Conservation (phyloP, 176 grass and related monocot species). For the Juncus effusus region DNA sequence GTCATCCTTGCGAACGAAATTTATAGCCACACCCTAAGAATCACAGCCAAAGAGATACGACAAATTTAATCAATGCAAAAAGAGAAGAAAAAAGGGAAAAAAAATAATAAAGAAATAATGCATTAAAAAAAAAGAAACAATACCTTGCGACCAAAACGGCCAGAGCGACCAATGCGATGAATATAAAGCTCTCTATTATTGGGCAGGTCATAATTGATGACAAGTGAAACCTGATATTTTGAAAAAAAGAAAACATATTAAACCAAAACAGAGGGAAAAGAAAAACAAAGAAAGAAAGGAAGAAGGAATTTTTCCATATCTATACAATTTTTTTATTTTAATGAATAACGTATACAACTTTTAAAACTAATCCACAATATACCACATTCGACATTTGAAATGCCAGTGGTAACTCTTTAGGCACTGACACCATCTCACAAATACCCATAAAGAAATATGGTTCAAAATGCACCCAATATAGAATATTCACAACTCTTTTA, state of each 20-base stretch:
- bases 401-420: too few relatives aligned
- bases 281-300: too few relatives aligned
- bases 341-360: too few relatives aligned
- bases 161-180: constrained; percentile 91
- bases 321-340: too few relatives aligned
- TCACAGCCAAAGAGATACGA: not conserved
- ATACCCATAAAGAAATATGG: too few relatives aligned
- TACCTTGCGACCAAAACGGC: constrained; percentile 98
- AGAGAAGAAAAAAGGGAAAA: not conserved
- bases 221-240: constrained; percentile 75
- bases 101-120: not conserved
- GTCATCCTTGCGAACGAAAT: constrained; percentile 94
- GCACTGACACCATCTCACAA: too few relatives aligned
- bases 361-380: too few relatives aligned
- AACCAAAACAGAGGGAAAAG: too few relatives aligned
- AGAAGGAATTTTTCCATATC: too few relatives aligned
- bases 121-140: not conserved
- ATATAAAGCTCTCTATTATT: constrained; percentile 99
- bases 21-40: constrained; percentile 90
- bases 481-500: too few relatives aligned
- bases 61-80: not conserved
- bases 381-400: too few relatives aligned
- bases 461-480: too few relatives aligned
- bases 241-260: constrained; percentile 6
- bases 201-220: constrained; percentile 95